Base-by-base conservation (phyloP, 352 stramenopile species). In the Pythium brachiatum region DNA sequence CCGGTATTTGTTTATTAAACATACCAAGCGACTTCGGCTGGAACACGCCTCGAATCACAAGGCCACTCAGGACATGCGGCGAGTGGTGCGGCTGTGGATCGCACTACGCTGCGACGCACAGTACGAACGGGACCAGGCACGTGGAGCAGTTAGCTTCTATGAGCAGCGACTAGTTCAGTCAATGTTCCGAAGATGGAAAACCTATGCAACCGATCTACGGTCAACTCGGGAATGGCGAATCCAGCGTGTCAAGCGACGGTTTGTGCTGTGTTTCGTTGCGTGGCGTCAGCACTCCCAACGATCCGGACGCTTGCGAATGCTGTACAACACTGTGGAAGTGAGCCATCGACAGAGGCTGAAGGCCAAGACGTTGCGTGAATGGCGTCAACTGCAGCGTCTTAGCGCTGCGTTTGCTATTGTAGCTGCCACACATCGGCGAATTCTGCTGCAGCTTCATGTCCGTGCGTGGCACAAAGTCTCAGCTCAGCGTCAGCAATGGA, bases 201-300 rank as follows among this genome's bases (percentile, higher is more conserved):
- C 15, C 12, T 50, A 50, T 29, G 25, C 13, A 16, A 9, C 16
- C 15, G 15, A 44, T 44, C 13, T 44, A 7, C 36, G 13, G 2
- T 7, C 16, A 4, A 18, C 16, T 39, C 47, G 23, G 3, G 27
- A 12, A 5, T 67, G 60, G 60, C 32, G 38, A 36, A 15, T 12
- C 4, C 11, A 67, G 23, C 52, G 53, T n/a, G 16, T 52, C 3
- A 54, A 53, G n/a, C 53, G 53, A 9, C 8, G 8, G 8, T 36
- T 52, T 11, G 41, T 57, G 7, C 23, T 62, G 9, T 53, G 29
- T n/a, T 67, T 62, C 34, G 18, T 57, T 4, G 27, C 32, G 29
- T 67, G 60, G 60, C 31, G 31, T 7, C 60, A 57, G 16, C 29
- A 46, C 18, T 25, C 31, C 3, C 51, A 44, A 21, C 7, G 9